Percentiles rank a stretch among this genome's conserved stretches.
Conservation (phyloP, 345 rosid genomes). For the Raphanus raphanistrum region DNA sequence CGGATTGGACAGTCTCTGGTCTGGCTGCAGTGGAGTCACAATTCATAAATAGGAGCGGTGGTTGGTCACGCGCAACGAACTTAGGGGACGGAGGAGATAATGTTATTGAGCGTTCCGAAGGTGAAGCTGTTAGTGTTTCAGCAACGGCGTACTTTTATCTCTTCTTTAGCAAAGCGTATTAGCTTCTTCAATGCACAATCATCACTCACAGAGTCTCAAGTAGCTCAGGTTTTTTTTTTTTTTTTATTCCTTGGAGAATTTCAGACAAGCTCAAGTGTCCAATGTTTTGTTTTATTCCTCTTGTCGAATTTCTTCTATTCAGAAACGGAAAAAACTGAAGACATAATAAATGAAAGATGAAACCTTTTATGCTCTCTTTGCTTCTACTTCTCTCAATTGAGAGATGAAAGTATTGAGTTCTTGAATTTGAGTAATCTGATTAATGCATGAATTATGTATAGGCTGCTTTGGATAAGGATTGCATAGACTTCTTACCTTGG, state of each 20-base stretch:
- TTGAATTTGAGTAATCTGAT: background rate
- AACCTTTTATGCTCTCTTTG: conserved; percentile 8
- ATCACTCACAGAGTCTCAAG: background rate
- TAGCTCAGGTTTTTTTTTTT: conserved; percentile 22
- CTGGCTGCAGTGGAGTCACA: background rate
- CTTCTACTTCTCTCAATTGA: background rate
- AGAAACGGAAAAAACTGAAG: background rate
- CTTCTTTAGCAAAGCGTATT: conserved; percentile 13
- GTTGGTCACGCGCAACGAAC: conserved; percentile 8
- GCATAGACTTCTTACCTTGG: conserved; percentile 77
- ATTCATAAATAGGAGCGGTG: background rate
- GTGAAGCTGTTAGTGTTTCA: conserved; percentile 22
- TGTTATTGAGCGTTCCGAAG: background rate
- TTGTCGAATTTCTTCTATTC: background rate
- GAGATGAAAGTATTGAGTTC: conserved; percentile 10
- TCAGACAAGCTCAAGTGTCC: background rate
- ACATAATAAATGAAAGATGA: conserved; percentile 1
- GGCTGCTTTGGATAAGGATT: conserved; percentile 42
- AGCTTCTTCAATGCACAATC: conserved; percentile 1
- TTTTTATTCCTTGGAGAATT: background rate
- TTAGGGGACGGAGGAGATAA: too few species aligned
- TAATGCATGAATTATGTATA: background rate
- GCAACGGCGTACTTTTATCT: conserved; percentile 1
- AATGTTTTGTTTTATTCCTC: background rate
- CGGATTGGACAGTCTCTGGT: conserved; percentile 3